phyloP scores from a whole-genome alignment of 2,329 filamentous ascomycete genomes.

The Teratosphaeria nubilosa region DNA sequence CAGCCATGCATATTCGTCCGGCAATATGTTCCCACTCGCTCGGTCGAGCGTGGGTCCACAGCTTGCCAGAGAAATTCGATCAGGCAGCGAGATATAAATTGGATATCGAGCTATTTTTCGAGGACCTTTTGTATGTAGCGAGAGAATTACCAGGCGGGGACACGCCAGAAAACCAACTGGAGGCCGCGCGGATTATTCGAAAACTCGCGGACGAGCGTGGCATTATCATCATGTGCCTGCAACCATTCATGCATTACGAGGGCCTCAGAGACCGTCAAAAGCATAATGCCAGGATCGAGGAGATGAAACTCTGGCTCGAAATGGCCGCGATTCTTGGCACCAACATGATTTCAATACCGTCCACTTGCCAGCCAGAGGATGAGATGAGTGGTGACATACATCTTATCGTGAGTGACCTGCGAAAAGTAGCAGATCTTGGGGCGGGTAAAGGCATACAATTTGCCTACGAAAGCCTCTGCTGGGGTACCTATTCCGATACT shows the following conservation, averaged over 20 bases:
- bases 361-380: conserved; percentile 51
- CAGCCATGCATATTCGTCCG: conserved; percentile 43
- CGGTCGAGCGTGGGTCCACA: conserved; percentile 61
- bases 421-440: conserved; percentile 57
- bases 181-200: conserved; percentile 49
- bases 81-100: conserved; percentile 57
- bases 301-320: conserved; percentile 60
- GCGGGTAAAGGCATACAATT: conserved; percentile 51
- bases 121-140: conserved; percentile 59
- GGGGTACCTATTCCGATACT: conserved; percentile 58
- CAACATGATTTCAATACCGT: conserved; percentile 65
- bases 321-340: conserved; percentile 55
- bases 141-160: conserved; percentile 33
- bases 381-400: conserved; percentile 44
- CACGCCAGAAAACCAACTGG: conserved; percentile 38
- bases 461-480: conserved; percentile 64
- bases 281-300: conserved; percentile 48
- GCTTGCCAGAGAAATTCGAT: conserved; percentile 56
- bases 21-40: conserved; percentile 70
- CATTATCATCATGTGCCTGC: conserved; percentile 56
- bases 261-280: conserved; percentile 54
- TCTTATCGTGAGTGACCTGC: conserved; percentile 53
- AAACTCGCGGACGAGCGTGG: conserved; percentile 46
- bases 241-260: conserved; percentile 71
- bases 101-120: conserved; percentile 68